A percentile compares a stretch with the other conserved stretches of the same genome.
Conservation (phyloP, 1,284 basidiomycete species). For the Ustilago loliicola region DNA sequence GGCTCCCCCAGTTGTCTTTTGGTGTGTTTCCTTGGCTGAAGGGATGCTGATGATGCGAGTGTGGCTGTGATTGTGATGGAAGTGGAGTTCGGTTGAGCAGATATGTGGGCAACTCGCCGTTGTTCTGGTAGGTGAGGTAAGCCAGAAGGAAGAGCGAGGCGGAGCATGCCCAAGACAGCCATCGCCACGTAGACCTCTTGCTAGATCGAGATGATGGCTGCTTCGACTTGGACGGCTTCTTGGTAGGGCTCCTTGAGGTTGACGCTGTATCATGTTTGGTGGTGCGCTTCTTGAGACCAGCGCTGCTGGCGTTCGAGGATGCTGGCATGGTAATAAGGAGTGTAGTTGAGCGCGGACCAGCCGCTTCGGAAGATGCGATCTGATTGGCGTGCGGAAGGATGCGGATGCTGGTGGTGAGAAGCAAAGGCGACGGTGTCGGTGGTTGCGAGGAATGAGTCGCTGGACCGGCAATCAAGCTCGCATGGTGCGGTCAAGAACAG, state of each 20-base stretch:
- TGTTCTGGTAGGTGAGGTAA: conserved; percentile 35
- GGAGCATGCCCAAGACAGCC: conserved; percentile 27
- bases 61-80: neutral
- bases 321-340: conserved; percentile 3
- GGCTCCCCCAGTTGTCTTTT: conserved; percentile 7
- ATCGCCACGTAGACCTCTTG: conserved; percentile 16
- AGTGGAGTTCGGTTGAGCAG: conserved; percentile 3
- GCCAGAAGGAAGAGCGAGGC: conserved; percentile 33
- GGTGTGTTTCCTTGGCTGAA: neutral
- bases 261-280: neutral
- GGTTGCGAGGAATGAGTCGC: too few relatives aligned
- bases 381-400: neutral
- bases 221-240: conserved; percentile 1
- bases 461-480: too few relatives aligned
- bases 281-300: conserved; percentile 23
- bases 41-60: conserved; percentile 4
- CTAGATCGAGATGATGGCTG: neutral
- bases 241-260: neutral
- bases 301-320: neutral
- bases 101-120: conserved; percentile 23
- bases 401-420: neutral
- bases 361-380: neutral
- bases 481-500: neutral
- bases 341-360: neutral
- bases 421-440: neutral